Conservation (phyloP, 164 flowering plant species). For the Nymphaea thermarum region DNA sequence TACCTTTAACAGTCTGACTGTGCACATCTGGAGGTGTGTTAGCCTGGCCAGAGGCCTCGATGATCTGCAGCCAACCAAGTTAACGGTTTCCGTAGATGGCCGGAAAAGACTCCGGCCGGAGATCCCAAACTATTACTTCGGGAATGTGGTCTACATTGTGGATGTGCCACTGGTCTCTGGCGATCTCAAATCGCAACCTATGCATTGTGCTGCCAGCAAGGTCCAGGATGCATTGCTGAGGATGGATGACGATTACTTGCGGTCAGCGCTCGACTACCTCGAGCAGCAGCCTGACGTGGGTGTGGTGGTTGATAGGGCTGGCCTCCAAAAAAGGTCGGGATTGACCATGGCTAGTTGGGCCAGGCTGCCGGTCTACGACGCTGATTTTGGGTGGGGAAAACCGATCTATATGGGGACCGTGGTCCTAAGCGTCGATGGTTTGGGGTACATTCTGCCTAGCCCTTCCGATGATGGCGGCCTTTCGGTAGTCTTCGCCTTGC, state of each 20-base stretch:
- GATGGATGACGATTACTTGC: conserved; percentile 17
- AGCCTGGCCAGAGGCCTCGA: conserved; percentile 15
- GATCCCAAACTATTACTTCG: conserved; percentile 15
- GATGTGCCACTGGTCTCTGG: conserved; percentile 5
- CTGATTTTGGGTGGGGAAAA: conserved; percentile 28
- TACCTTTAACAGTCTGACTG: conserved; percentile 12
- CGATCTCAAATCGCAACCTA: conserved; percentile 6
- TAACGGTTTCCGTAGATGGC: conserved; percentile 13
- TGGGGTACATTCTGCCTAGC: conserved; percentile 11
- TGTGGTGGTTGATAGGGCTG: too few species aligned
- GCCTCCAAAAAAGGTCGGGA: too few species aligned
- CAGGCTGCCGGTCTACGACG: not conserved
- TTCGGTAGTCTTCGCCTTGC: conserved; percentile 5
- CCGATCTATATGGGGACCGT: conserved; percentile 20
- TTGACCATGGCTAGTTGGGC: too few species aligned
- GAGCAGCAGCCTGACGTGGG: not conserved
- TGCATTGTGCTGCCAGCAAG: conserved; percentile 3
- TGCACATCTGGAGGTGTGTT: conserved; percentile 17
- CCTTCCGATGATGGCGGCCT: conserved; percentile 13
- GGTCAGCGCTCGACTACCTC: conserved; percentile 21
- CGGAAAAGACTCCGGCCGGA: conserved; percentile 15
- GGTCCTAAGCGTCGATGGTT: conserved; percentile 10
- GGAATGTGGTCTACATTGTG: conserved; percentile 12
- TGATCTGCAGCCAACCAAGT: conserved; percentile 9
- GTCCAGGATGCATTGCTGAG: conserved; percentile 9